Base-by-base conservation (phyloP, 148 eudicot genomes). In the Drosera capensis region DNA sequence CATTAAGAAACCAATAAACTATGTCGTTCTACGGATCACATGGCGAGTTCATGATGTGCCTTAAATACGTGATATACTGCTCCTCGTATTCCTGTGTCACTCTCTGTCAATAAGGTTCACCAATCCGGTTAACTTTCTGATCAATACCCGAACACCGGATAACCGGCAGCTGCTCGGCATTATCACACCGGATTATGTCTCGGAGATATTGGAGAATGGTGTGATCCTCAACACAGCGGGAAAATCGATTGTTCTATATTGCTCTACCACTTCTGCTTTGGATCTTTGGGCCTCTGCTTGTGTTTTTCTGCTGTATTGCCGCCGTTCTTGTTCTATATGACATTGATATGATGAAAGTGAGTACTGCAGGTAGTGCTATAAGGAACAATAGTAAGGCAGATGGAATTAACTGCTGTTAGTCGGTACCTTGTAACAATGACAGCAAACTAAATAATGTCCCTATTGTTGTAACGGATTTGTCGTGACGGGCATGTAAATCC, bases 41-140 rank as follows among this genome's bases (percentile, higher is more conserved):
- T 23, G 94, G 99, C 1, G 99, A 90, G 54, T 78, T 90, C 68
- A 78, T 81, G 77, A 52, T 85, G 64, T 87, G 95, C 3, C 62
- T 90, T 0, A 90, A 90, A 65, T 90, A 90, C 43, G 95, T 85
- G n/a, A n/a, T 0, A 57, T 81, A 0, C 70, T 90, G 11, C 73
- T 90, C 43, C 50, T 78, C n/a, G 25, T 85, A 24, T 76, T 84
- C 62, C 3, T 85, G 0, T 84, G 93, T 30, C 85, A 84, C 52
- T 78, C 95, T 1, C 63, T 90, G 23, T 78, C 99, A 18, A 90
- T 84, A 16, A 68, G 99, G 58, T 90, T 90, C 53, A 54, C 67
- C 7, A 85, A 79, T 75, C 95, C 84, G 22, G 95, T 90, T 25
- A 40, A 34, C 29, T 46, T 53, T 31, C 39, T 53, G 7, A 70